Conservation (phyloP, 495 filamentous ascomycete genomes). For the Aspergillus panamensis region DNA sequence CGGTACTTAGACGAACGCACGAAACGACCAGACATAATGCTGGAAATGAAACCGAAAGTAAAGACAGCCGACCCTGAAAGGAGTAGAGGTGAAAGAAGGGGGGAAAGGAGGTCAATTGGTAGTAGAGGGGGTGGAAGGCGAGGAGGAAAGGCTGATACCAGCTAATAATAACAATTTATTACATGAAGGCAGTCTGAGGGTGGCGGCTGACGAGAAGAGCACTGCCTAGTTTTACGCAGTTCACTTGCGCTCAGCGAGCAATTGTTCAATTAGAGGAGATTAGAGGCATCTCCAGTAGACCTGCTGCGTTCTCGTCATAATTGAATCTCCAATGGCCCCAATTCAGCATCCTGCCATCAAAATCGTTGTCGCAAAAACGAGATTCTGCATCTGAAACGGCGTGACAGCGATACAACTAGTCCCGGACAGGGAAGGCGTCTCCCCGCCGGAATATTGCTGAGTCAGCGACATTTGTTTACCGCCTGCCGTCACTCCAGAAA, state of each 20-base stretch:
- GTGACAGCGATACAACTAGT: slow-evolving; percentile 19
- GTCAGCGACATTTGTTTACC: slow-evolving; percentile 44
- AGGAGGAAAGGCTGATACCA: slow-evolving; percentile 12
- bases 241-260: background rate
- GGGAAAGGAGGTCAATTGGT: slow-evolving; percentile 11
- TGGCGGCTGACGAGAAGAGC: background rate
- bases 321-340: too few species aligned
- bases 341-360: too few species aligned
- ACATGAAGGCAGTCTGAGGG: background rate
- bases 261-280: background rate
- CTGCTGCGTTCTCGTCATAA: too few species aligned
- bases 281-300: background rate
- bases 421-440: slow-evolving; percentile 13
- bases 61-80: slow-evolving; percentile 13
- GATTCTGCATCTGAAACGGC: background rate
- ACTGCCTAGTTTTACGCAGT: background rate
- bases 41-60: slow-evolving; percentile 5
- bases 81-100: slow-evolving; percentile 14
- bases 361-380: background rate
- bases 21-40: slow-evolving; percentile 87
- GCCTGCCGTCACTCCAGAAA: slow-evolving; percentile 41
- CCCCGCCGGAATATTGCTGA: slow-evolving; percentile 15
- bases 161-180: slow-evolving; percentile 14
- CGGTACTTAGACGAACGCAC: slow-evolving; percentile 98
- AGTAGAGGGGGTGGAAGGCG: slow-evolving; percentile 15